Evolutionary conservation across 2,329 filamentous ascomycete genomes (phyloP).

Genomic region (Thielaviopsis ethacetica): DNA sequence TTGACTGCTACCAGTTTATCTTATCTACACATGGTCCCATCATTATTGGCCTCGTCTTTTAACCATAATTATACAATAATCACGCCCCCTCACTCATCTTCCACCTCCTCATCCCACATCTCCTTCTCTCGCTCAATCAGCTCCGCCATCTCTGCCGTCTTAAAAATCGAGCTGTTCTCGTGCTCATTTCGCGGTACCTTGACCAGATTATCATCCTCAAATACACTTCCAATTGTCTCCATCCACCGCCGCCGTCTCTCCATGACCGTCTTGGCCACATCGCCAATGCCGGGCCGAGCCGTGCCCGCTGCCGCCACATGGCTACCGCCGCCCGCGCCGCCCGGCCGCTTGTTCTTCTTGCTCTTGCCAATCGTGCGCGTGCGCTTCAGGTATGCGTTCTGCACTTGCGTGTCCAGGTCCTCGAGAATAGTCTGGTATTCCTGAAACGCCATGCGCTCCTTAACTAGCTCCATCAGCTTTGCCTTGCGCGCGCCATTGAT

Average conservation of each 20-base stretch:
- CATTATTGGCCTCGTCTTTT: neutral
- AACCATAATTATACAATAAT: neutral
- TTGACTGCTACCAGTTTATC: too few species aligned
- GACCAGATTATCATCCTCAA: slow-evolving; percentile 63
- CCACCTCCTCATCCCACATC: slow-evolving; percentile 65
- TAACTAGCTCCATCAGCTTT: slow-evolving; percentile 69
- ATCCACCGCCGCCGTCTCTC: slow-evolving; percentile 81
- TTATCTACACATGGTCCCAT: too few species aligned
- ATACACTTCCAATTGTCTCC: slow-evolving; percentile 76
- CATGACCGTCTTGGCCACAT: slow-evolving; percentile 83
- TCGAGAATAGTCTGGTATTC: slow-evolving; percentile 95
- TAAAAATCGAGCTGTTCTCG: slow-evolving; percentile 55
- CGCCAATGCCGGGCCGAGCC: slow-evolving; percentile 69
- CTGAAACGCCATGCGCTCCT: slow-evolving; percentile 87
- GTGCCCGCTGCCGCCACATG: slow-evolving; percentile 46
- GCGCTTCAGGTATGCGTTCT: slow-evolving; percentile 87
- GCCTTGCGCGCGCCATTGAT: slow-evolving; percentile 84
- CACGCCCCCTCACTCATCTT: slow-evolving; percentile 30
- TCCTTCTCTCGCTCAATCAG: slow-evolving; percentile 63
- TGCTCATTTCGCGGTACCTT: slow-evolving; percentile 53
- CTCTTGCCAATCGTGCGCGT: slow-evolving; percentile 88
- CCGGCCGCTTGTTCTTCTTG: slow-evolving; percentile 73
- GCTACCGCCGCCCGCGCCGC: slow-evolving; percentile 57
- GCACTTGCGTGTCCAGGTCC: slow-evolving; percentile 87
- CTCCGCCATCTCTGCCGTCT: slow-evolving; percentile 52